Conservation (phyloP, 495 filamentous ascomycete genomes). For the Poronia punctata region DNA sequence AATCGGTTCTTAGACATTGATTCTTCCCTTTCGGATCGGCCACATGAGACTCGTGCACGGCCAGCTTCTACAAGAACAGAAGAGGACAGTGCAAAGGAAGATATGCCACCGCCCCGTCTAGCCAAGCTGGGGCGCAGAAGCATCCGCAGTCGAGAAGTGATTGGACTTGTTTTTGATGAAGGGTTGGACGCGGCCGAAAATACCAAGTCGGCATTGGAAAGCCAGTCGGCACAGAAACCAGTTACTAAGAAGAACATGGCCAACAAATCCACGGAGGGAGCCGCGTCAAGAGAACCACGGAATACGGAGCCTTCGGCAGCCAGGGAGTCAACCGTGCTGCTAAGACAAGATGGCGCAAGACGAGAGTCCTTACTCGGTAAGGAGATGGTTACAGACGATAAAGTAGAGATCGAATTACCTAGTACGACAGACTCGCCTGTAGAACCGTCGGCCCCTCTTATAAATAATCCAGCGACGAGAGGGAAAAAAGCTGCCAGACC, state of each 20-base stretch:
- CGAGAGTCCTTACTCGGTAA: neutral
- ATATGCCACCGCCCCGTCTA: slow-evolving; percentile 20
- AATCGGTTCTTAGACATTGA: neutral
- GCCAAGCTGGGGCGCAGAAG: slow-evolving; percentile 32
- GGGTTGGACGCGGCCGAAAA: slow-evolving; percentile 6
- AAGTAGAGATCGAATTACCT: no score
- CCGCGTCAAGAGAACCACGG: no score
- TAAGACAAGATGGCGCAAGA: neutral
- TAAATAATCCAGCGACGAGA: slow-evolving; percentile 41
- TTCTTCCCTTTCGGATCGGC: neutral
- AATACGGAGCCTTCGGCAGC: neutral
- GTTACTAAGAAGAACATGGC: neutral
- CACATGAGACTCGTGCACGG: neutral
- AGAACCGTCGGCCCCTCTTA: slow-evolving; percentile 8
- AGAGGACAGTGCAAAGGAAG: neutral
- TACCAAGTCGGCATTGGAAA: neutral
- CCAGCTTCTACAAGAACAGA: neutral
- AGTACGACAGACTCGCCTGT: neutral
- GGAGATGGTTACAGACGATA: no score
- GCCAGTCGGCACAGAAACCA: neutral
- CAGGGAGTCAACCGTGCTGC: neutral
- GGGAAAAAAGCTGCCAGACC: slow-evolving; percentile 43
- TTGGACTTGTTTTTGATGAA: slow-evolving; percentile 30
- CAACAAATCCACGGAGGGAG: no score
- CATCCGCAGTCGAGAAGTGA: slow-evolving; percentile 37